Conservation (phyloP, 2,329 filamentous ascomycete genomes). For the Colletotrichum caudatum region DNA sequence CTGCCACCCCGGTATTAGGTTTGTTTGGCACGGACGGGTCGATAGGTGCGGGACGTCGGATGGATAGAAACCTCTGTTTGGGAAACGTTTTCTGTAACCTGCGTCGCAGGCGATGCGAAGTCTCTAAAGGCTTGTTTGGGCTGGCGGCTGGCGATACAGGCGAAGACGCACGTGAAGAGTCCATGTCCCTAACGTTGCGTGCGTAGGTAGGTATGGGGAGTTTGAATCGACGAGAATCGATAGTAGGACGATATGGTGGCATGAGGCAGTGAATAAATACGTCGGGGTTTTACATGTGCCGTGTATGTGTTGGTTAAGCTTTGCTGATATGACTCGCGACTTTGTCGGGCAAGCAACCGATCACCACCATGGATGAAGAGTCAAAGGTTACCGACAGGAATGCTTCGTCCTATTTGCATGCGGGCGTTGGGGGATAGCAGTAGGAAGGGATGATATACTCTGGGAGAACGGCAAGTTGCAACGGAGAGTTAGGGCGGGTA, state of each 20-base stretch:
- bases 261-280: not conserved
- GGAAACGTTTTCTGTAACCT: slow-evolving; percentile 50
- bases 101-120: slow-evolving; percentile 39
- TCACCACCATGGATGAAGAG: slow-evolving; percentile 7
- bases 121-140: slow-evolving; percentile 41
- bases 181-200: slow-evolving; percentile 40
- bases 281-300: not conserved
- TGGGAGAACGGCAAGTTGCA: not conserved
- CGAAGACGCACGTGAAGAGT: slow-evolving; percentile 42
- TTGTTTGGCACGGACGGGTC: slow-evolving; percentile 45
- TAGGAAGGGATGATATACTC: slow-evolving; percentile 16
- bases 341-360: slow-evolving; percentile 23
- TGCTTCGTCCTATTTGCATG: slow-evolving; percentile 17
- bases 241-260: not conserved
- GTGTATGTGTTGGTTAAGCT: slow-evolving; percentile 11
- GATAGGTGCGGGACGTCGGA: slow-evolving; percentile 46
- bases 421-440: slow-evolving; percentile 12
- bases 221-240: slow-evolving; percentile 13
- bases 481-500: slow-evolving; percentile 1
- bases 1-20: slow-evolving; percentile 28
- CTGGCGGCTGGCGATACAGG: slow-evolving; percentile 42
- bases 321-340: slow-evolving; percentile 1
- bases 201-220: not conserved
- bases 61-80: slow-evolving; percentile 45
- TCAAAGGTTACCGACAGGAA: not conserved